Evolutionary conservation across 116 monocot species (phyloP).

Genomic region (Trichopus zeylanicus): DNA sequence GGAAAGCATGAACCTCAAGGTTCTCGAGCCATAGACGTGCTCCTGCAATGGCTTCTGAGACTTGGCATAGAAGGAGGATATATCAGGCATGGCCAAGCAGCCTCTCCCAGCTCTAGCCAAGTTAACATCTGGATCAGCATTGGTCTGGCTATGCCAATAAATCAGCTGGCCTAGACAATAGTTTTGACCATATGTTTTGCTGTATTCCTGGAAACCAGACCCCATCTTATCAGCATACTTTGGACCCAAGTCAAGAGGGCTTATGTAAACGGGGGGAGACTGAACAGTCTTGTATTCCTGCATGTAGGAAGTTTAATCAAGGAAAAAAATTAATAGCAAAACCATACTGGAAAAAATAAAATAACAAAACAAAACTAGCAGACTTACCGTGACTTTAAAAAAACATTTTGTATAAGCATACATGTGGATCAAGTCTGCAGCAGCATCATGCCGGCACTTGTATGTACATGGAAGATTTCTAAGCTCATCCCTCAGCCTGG

Average conservation of each 20-base stretch:
- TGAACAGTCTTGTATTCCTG: constrained; percentile 66
- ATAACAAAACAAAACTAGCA: too few species aligned
- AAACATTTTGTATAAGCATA: constrained; percentile 89
- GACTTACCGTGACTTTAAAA: constrained; percentile 70
- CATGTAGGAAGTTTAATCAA: neutral
- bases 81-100: constrained; percentile 70
- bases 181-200: constrained; percentile 77
- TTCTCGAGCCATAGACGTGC: constrained; percentile 69
- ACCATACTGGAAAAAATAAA: neutral
- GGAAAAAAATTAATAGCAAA: neutral
- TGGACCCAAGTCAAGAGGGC: constrained; percentile 92
- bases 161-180: constrained; percentile 96
- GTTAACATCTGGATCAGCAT: constrained; percentile 70
- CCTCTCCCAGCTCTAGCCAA: constrained; percentile 72
- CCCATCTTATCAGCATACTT: constrained; percentile 84
- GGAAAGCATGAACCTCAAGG: constrained; percentile 63
- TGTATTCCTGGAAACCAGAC: constrained; percentile 79
- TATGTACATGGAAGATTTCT: constrained; percentile 71
- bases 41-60: constrained; percentile 47
- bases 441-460: constrained; percentile 91
- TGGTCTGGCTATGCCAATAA: constrained; percentile 83
- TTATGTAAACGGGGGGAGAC: constrained; percentile 94
- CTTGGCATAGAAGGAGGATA: constrained; percentile 74
- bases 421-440: constrained; percentile 96
- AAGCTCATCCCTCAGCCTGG: constrained; percentile 90